These are phyloP conservation scores for Nemania sp. DNA, from an alignment of 2,329 filamentous ascomycete species.

Conservation along the genomic window DNA sequence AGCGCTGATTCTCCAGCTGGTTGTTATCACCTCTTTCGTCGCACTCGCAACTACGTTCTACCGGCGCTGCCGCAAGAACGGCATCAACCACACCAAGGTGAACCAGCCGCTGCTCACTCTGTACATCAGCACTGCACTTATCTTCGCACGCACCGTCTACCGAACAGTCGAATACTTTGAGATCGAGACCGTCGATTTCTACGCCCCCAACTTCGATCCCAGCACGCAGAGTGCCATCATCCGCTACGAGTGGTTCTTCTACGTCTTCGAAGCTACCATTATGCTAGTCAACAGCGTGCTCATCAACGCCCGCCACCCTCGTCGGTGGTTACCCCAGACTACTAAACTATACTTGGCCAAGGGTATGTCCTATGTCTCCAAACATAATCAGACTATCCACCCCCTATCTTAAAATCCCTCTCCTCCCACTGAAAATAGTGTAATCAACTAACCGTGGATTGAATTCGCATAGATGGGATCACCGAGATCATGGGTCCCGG, in stretches of 20 bases:
- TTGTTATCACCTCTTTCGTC: constrained; percentile 63
- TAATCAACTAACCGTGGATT: constrained; percentile 9
- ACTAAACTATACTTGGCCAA: constrained; percentile 62
- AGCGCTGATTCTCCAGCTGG: constrained; percentile 66
- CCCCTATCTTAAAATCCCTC: background rate
- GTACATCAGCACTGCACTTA: constrained; percentile 62
- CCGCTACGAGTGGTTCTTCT: constrained; percentile 71
- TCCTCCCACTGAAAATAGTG: too few relatives aligned
- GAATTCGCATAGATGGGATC: constrained; percentile 53
- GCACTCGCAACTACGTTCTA: constrained; percentile 63
- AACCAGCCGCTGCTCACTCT: constrained; percentile 59
- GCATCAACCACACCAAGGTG: constrained; percentile 51
- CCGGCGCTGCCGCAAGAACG: constrained; percentile 55
- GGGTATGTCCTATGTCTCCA: constrained; percentile 45
- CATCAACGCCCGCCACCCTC: constrained; percentile 64
- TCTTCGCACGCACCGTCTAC: constrained; percentile 67
- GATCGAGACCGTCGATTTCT: constrained; percentile 56
- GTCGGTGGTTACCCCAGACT: constrained; percentile 61
- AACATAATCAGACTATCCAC: background rate
- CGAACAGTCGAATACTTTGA: constrained; percentile 70
- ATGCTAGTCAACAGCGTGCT: constrained; percentile 65
- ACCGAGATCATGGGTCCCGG: constrained; percentile 63
- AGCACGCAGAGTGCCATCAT: constrained; percentile 58
- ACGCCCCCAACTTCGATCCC: constrained; percentile 54
- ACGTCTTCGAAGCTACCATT: constrained; percentile 65